Percentiles rank a stretch among this genome's conserved stretches.
Conservation (phyloP, 2,329 filamentous ascomycete genomes). For the Exophiala viscosa region DNA sequence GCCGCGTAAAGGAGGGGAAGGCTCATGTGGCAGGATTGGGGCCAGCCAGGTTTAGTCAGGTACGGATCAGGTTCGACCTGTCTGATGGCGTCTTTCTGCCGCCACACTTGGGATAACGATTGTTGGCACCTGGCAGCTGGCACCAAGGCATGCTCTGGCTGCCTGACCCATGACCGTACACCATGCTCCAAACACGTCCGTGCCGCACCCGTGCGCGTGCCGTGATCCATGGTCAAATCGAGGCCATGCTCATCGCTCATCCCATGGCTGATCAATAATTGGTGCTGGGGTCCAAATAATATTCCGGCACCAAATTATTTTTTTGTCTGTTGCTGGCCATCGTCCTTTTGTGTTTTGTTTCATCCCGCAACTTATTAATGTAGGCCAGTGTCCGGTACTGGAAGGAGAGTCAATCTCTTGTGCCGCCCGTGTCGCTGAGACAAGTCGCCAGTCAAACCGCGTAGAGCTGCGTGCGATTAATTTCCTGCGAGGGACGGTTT, state of each 20-base stretch:
- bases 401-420: slow-evolving; percentile 12
- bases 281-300: neutral
- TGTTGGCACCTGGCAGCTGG: no score
- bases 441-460: slow-evolving; percentile 13
- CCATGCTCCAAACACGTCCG: neutral
- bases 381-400: neutral
- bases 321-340: no score
- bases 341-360: neutral
- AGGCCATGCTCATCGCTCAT: slow-evolving; percentile 1
- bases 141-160: neutral
- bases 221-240: neutral
- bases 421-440: slow-evolving; percentile 18
- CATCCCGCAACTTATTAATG: neutral
- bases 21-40: slow-evolving; percentile 1
- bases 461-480: slow-evolving; percentile 13
- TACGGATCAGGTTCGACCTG: slow-evolving; percentile 11
- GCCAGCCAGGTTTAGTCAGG: slow-evolving; percentile 23
- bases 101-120: neutral
- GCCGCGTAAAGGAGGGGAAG: neutral
- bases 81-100: slow-evolving; percentile 3
- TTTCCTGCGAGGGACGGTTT: slow-evolving; percentile 17
- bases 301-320: no score
- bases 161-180: slow-evolving; percentile 19
- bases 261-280: neutral
- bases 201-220: neutral